phyloP scores from a whole-genome alignment of 2,329 filamentous ascomycete species.

The Nothophaeocryptopus gaeumannii region DNA sequence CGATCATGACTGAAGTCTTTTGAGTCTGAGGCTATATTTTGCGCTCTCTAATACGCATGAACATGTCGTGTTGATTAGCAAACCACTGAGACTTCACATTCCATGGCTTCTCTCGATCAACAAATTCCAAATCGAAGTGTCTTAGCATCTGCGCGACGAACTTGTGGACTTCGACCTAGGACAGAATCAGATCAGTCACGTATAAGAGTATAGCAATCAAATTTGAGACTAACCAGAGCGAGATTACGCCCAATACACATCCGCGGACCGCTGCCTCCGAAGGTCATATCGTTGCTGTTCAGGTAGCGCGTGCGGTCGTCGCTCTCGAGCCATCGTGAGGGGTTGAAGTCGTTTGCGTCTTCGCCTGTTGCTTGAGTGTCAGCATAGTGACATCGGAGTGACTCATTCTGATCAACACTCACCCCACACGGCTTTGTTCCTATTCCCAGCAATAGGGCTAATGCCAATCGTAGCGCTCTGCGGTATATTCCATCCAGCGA shows the following conservation, averaged over 20 bases:
- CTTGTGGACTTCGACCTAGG: constrained; percentile 16
- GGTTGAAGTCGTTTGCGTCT: constrained; percentile 12
- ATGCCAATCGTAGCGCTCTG: constrained; percentile 3
- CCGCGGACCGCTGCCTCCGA: constrained; percentile 18
- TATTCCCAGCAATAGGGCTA: constrained; percentile 8
- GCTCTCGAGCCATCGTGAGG: constrained; percentile 10
- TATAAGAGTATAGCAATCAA: background rate
- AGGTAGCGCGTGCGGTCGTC: constrained; percentile 10
- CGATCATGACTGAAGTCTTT: background rate
- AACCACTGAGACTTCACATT: constrained; percentile 16
- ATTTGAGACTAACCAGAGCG: constrained; percentile 10
- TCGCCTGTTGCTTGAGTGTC: background rate
- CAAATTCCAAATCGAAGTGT: constrained; percentile 21
- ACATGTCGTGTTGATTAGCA: constrained; percentile 15
- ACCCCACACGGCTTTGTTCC: constrained; percentile 6
- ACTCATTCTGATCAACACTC: too few species aligned
- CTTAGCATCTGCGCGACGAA: constrained; percentile 19
- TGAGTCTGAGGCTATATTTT: background rate
- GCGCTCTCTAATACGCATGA: constrained; percentile 6
- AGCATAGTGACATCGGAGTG: too few species aligned
- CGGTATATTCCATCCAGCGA: constrained; percentile 28
- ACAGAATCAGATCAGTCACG: background rate
- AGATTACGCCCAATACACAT: constrained; percentile 20
- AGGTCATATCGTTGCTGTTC: constrained; percentile 18
- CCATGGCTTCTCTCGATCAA: constrained; percentile 12